phyloP scores from a whole-genome alignment of 768 basidiomycete genomes.

The Mycena epipterygia region DNA sequence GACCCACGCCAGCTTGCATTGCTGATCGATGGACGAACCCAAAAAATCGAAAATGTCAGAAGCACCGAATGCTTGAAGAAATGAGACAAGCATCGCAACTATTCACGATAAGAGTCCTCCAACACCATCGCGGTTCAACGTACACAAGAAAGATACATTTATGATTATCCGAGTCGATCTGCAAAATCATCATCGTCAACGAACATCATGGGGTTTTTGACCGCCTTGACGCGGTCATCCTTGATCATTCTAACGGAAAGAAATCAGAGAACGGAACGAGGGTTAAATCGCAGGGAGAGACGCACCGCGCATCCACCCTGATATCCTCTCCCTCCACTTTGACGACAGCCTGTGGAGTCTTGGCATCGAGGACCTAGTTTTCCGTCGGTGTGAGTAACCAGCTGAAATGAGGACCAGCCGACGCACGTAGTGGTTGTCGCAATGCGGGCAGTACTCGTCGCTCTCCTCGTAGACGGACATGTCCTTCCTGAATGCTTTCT shows the following conservation, averaged over 20 bases:
- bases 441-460: slow-evolving; percentile 98
- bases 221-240: slow-evolving; percentile 80
- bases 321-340: slow-evolving; percentile 94
- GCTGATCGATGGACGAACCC: too few species aligned
- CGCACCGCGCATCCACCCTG: slow-evolving; percentile 87
- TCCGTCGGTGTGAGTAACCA: background rate
- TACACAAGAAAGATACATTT: slow-evolving; percentile 3
- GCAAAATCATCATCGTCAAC: slow-evolving; percentile 67
- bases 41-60: too few species aligned
- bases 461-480: slow-evolving; percentile 94
- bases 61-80: too few species aligned
- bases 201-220: slow-evolving; percentile 70
- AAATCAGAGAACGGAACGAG: slow-evolving; percentile 11
- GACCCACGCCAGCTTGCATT: too few species aligned
- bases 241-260: slow-evolving; percentile 79
- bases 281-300: slow-evolving; percentile 12
- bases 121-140: background rate
- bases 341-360: slow-evolving; percentile 87
- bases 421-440: slow-evolving; percentile 97
- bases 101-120: background rate
- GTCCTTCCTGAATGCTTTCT: slow-evolving; percentile 97
- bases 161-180: slow-evolving; percentile 26
- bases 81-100: too few species aligned
- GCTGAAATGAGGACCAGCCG: background rate
- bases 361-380: slow-evolving; percentile 89